Conservation (phyloP, 192 early-diverging fungal species). For the Entrophospora sp. region DNA sequence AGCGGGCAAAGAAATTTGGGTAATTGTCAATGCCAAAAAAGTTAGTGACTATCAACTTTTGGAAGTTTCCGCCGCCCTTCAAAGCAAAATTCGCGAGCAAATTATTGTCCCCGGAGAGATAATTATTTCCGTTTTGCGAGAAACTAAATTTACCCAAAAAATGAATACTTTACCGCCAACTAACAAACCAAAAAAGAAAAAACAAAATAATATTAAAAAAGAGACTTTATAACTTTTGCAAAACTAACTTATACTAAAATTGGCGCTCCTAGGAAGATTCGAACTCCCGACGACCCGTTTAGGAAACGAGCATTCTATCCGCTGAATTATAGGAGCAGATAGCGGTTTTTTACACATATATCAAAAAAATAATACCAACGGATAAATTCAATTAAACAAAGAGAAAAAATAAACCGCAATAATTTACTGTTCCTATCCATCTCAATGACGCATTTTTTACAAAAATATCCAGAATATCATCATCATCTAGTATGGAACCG, state of each 20-base stretch:
- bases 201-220: neutral
- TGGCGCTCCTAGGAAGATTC: slow-evolving; percentile 6
- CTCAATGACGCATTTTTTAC: slow-evolving; percentile 5
- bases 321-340: slow-evolving; percentile 9
- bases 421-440: neutral
- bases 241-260: too few species aligned
- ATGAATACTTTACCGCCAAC: too few species aligned
- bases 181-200: neutral
- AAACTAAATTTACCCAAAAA: neutral
- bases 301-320: slow-evolving; percentile 12
- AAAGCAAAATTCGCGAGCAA: neutral
- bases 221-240: too few species aligned
- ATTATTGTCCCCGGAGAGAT: neutral
- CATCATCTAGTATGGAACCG: neutral
- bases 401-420: neutral
- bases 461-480: slow-evolving; percentile 3
- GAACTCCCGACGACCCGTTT: slow-evolving; percentile 7
- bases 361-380: neutral
- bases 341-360: neutral
- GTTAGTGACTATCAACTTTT: neutral
- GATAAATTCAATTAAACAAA: neutral
- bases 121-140: neutral
- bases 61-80: neutral
- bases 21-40: neutral
- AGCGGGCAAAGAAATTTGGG: neutral